These are phyloP conservation scores for Lactuca saligna DNA, from an alignment of 129 eudicot genomes.

Conservation along the genomic window DNA sequence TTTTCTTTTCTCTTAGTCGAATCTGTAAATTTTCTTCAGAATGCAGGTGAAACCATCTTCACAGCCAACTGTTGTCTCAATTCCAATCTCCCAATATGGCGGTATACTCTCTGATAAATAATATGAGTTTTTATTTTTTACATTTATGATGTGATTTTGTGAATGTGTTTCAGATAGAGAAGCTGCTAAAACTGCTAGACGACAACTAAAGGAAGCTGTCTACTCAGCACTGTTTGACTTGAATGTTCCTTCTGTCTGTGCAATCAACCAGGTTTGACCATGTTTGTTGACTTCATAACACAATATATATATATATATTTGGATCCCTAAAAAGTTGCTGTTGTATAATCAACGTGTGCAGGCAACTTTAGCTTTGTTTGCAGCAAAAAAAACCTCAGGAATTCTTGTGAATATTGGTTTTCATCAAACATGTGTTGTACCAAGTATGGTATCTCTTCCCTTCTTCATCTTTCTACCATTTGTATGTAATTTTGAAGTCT, in stretches of 20 bases:
- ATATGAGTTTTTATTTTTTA: conserved; percentile 1
- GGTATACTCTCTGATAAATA: conserved; percentile 47
- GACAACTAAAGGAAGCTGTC: conserved; percentile 79
- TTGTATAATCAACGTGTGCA: conserved; percentile 31
- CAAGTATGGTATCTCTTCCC: conserved; percentile 57
- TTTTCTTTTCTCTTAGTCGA: background rate
- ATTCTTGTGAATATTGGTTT: conserved; percentile 94
- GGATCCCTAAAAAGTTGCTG: conserved; percentile 25
- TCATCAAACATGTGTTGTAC: conserved; percentile 84
- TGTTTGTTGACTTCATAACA: conserved; percentile 1
- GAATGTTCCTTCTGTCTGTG: conserved; percentile 97
- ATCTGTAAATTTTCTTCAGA: conserved; percentile 43
- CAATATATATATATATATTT: background rate
- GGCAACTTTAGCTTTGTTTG: conserved; percentile 93
- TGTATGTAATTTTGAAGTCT: background rate
- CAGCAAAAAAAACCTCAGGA: conserved; percentile 87
- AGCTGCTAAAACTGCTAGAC: conserved; percentile 74
- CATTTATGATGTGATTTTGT: conserved; percentile 14
- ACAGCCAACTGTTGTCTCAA: conserved; percentile 83
- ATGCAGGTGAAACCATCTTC: conserved; percentile 87
- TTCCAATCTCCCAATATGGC: conserved; percentile 81
- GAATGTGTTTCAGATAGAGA: conserved; percentile 58
- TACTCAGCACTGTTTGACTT: conserved; percentile 73
- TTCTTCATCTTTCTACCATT: background rate
- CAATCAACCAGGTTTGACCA: conserved; percentile 81